These are phyloP conservation scores for button mushroom (Agaricus bisporus) DNA, from an alignment of 768 basidiomycete species.

Conservation along the genomic window DNA sequence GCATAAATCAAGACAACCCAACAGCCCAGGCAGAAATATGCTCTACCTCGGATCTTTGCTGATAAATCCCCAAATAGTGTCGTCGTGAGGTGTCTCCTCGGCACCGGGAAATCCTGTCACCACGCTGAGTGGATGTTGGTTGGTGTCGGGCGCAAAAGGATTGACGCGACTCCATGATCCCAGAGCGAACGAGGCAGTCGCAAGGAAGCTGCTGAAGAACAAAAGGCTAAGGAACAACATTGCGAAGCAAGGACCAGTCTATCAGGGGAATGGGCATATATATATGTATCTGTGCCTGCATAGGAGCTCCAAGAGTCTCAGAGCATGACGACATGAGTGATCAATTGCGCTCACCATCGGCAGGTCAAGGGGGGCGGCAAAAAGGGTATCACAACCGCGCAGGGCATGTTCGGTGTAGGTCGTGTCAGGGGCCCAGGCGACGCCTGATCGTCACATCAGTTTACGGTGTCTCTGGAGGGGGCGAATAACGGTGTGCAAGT, in stretches of 20 bases:
- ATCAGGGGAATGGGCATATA: neutral
- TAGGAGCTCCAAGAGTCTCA: conserved; percentile 9
- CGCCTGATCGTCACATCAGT: no score
- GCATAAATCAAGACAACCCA: neutral
- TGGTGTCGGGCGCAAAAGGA: neutral
- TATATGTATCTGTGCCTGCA: neutral
- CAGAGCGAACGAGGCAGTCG: neutral
- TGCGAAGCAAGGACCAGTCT: no score
- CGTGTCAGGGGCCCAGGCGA: no score
- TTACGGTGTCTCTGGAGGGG: no score
- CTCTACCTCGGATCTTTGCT: conserved; percentile 12
- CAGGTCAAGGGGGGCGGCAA: no score
- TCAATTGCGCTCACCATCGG: neutral
- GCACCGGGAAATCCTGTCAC: neutral
- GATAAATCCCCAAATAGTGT: conserved; percentile 13
- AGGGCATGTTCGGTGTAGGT: no score
- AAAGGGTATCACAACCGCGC: no score
- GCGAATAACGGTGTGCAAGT: no score
- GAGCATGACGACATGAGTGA: conserved; percentile 6
- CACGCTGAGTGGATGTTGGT: neutral
- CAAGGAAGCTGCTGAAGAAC: neutral
- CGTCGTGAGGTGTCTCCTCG: neutral
- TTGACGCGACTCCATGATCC: conserved; percentile 3
- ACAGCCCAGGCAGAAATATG: neutral
- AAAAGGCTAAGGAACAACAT: conserved; percentile 3